A percentile compares a stretch with the other conserved stretches of the same genome.
Conservation (phyloP, 1,139 yeast genomes). For the Meyerozyma smithsonii region DNA sequence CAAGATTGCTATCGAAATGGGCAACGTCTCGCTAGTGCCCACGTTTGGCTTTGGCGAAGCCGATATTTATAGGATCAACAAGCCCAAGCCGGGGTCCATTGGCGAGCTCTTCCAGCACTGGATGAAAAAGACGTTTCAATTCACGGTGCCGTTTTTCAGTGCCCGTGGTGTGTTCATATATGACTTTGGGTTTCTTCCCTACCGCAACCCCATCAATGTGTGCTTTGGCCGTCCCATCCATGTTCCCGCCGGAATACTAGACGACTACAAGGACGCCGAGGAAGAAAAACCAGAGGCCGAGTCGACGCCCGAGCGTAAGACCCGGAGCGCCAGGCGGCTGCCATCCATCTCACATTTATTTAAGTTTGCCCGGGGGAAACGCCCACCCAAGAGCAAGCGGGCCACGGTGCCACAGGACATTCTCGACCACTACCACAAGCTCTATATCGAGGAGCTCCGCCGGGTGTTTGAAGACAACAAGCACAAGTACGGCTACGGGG, state of each 20-base stretch:
- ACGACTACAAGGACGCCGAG: constrained; percentile 20
- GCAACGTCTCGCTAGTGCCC: constrained; percentile 79
- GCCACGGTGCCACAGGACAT: constrained; percentile 34
- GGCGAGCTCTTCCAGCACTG: constrained; percentile 59
- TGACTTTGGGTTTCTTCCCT: constrained; percentile 88
- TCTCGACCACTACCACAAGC: constrained; percentile 66
- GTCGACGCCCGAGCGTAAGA: background rate
- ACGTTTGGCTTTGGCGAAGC: constrained; percentile 92
- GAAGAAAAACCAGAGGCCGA: constrained; percentile 5
- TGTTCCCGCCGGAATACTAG: constrained; percentile 46
- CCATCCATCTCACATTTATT: constrained; percentile 22
- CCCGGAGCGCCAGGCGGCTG: background rate
- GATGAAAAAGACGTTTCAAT: constrained; percentile 68
- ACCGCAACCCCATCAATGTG: constrained; percentile 71
- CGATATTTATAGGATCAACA: constrained; percentile 62
- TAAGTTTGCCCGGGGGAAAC: constrained; percentile 12
- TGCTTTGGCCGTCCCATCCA: constrained; percentile 80
- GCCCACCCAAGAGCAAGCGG: constrained; percentile 1
- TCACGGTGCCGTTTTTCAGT: constrained; percentile 86
- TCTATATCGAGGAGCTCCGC: constrained; percentile 65
- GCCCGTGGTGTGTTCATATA: constrained; percentile 92
- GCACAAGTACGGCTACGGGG: constrained; percentile 49
- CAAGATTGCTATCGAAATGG: constrained; percentile 75
- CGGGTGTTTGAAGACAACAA: constrained; percentile 69
- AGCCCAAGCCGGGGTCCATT: constrained; percentile 50